phyloP scores from a whole-genome alignment of 345 rosid species.

The Euphorbia lathyris region DNA sequence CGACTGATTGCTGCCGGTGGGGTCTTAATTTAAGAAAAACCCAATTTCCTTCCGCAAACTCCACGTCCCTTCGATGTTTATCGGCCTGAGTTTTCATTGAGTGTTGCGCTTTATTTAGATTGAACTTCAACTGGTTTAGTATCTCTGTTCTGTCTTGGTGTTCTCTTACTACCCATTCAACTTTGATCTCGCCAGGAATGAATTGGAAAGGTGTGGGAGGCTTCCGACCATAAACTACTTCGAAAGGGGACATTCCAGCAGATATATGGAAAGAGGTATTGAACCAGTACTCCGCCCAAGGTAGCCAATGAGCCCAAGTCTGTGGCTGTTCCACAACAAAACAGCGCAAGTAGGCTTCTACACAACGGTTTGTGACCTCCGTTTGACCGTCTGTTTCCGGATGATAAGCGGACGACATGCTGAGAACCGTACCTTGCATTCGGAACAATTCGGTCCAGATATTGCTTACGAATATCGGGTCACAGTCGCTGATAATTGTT shows the following conservation, averaged over 20 bases:
- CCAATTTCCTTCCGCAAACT: no score
- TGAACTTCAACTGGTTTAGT: not conserved
- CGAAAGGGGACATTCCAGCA: not conserved
- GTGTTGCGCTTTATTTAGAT: not conserved
- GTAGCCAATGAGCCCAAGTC: not conserved
- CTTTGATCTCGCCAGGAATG: no score
- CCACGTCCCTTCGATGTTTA: not conserved
- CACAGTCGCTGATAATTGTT: not conserved
- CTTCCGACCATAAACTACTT: not conserved
- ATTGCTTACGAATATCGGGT: not conserved
- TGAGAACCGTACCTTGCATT: not conserved
- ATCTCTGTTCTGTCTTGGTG: no score
- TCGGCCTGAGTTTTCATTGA: not conserved
- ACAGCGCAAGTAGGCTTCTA: not conserved
- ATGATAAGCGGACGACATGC: not conserved
- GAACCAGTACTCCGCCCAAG: not conserved
- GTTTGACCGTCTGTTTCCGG: not conserved
- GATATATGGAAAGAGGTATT: not conserved
- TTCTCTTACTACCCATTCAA: no score
- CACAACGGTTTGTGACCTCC: not conserved
- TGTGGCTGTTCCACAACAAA: not conserved
- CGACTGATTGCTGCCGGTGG: no score
- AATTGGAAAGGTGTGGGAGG: not conserved
- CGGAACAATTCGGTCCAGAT: not conserved
- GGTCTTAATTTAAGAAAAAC: no score